A percentile compares a stretch with the other conserved stretches of the same genome.
Evolutionary conservation across 2,329 filamentous ascomycete genomes (phyloP).

Genomic region (Aciculosporium take): DNA sequence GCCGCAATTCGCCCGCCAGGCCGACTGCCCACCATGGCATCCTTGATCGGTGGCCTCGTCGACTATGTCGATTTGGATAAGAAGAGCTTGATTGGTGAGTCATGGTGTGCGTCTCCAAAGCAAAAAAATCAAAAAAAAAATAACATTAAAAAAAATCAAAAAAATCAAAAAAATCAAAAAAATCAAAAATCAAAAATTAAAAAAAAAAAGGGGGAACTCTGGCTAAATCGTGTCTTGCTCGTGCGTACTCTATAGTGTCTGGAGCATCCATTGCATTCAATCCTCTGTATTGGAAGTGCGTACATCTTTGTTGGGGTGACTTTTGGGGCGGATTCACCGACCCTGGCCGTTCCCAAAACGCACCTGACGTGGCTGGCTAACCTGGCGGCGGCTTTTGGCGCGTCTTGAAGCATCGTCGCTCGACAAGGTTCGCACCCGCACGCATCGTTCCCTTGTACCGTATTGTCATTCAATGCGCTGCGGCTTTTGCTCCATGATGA

Average conservation of each 20-base stretch:
- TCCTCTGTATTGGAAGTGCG: constrained; percentile 98
- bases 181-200: too few species aligned
- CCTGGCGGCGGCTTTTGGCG: constrained; percentile 1
- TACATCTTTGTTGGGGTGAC: constrained; percentile 15
- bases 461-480: constrained; percentile 5
- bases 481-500: constrained; percentile 7
- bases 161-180: too few species aligned
- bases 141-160: too few species aligned
- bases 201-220: too few species aligned
- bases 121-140: too few species aligned
- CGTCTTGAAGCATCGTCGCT: constrained; percentile 53
- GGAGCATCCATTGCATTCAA: constrained; percentile 80
- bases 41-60: constrained; percentile 30
- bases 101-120: too few species aligned
- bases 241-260: constrained; percentile 43
- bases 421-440: constrained; percentile 47
- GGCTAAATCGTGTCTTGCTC: background rate
- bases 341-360: background rate
- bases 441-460: background rate
- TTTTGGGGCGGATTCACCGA: too few species aligned
- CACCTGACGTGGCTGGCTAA: background rate
- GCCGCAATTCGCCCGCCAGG: too few species aligned
- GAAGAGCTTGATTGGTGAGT: constrained; percentile 51
- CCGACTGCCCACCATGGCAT: constrained; percentile 22
- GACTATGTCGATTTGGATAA: constrained; percentile 56